Evolutionary conservation across 805 yeast genomes (phyloP).

Genomic region (Starmerella potacharoeniae): DNA sequence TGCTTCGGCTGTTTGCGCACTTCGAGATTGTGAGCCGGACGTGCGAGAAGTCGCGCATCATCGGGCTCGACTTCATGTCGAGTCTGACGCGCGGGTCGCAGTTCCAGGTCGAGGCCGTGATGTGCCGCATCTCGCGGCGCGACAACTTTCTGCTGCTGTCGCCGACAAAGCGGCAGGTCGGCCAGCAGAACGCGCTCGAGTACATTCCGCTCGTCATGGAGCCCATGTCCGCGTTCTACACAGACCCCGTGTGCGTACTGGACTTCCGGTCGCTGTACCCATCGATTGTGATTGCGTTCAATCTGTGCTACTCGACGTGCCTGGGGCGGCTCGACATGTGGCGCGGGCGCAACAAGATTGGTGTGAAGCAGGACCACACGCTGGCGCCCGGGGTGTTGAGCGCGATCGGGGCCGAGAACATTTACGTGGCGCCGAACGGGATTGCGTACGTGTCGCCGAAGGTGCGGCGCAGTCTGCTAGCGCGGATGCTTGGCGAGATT

Average conservation of each 20-base stretch:
- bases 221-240: constrained; percentile 73
- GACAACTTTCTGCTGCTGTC: constrained; percentile 65
- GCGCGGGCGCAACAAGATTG: constrained; percentile 27
- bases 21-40: constrained; percentile 60
- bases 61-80: constrained; percentile 84
- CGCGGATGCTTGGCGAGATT: constrained; percentile 76
- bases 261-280: constrained; percentile 95
- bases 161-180: constrained; percentile 71
- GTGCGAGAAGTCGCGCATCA: constrained; percentile 69
- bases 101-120: constrained; percentile 78
- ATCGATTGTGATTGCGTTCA: constrained; percentile 80
- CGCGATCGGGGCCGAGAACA: constrained; percentile 31
- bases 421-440: constrained; percentile 79
- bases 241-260: constrained; percentile 77
- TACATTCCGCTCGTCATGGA: constrained; percentile 88
- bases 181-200: constrained; percentile 73
- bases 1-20: constrained; percentile 40
- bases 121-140: constrained; percentile 60
- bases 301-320: constrained; percentile 47
- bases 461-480: constrained; percentile 59
- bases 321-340: constrained; percentile 29
- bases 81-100: constrained; percentile 88
- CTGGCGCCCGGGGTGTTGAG: constrained; percentile 40
- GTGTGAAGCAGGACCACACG: constrained; percentile 26
- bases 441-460: constrained; percentile 56